Conservation (phyloP, 169 alveolate species). For the Plasmodium gallinaceum region DNA sequence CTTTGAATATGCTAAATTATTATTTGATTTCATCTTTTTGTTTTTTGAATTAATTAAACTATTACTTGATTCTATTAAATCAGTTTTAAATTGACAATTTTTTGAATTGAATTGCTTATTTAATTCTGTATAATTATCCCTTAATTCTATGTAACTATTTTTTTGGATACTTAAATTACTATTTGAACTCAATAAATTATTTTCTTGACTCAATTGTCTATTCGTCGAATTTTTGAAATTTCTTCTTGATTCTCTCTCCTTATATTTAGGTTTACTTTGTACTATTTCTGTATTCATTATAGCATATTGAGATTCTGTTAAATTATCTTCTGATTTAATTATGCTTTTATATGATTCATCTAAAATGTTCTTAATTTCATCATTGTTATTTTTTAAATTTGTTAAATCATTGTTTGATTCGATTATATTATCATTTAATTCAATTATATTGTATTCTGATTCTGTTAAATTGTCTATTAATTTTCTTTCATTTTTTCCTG, state of each 20-base stretch:
- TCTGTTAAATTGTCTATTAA: constrained; percentile 11
- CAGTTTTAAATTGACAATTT: constrained; percentile 16
- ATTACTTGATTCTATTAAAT: constrained; percentile 6
- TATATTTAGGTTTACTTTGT: background rate
- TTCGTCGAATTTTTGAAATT: too few relatives aligned
- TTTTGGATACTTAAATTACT: background rate
- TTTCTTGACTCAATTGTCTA: too few relatives aligned
- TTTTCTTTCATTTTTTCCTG: constrained; percentile 6
- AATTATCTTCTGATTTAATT: constrained; percentile 1
- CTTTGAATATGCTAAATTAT: constrained; percentile 7
- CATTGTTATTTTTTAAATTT: constrained; percentile 1
- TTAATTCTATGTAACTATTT: background rate
- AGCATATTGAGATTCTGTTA: background rate
- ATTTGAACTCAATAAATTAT: too few relatives aligned
- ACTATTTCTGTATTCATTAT: background rate
- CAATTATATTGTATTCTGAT: constrained; percentile 2
- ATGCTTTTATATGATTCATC: background rate
- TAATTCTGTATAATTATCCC: background rate
- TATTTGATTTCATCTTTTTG: background rate
- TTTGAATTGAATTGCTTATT: constrained; percentile 8
- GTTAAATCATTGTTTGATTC: constrained; percentile 2
- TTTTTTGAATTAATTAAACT: constrained; percentile 22
- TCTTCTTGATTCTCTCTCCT: too few relatives aligned
- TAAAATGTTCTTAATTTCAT: background rate
- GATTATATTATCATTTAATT: constrained; percentile 6